Percentiles rank a stretch among this genome's conserved stretches.
Evolutionary conservation across 768 basidiomycete species (phyloP).

Genomic region (Lactarius psammicola): DNA sequence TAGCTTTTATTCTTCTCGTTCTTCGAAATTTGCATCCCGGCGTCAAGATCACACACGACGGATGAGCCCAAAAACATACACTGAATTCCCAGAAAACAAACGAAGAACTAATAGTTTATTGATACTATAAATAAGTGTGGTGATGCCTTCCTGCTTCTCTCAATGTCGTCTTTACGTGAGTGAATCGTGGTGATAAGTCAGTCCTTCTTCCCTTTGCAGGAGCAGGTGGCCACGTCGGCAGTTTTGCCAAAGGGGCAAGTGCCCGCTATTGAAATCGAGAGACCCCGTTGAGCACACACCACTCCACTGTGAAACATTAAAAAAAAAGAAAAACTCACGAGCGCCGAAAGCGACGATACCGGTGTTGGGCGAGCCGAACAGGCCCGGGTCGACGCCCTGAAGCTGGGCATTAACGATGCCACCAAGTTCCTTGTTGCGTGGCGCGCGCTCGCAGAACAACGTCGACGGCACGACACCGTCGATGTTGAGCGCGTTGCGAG

Average conservation of each 20-base stretch:
- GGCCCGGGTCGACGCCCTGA: conserved; percentile 49
- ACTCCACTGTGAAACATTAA: neutral
- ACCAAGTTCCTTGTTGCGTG: conserved; percentile 49
- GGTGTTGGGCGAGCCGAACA: conserved; percentile 51
- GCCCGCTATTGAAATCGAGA: conserved; percentile 10
- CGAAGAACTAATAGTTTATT: neutral
- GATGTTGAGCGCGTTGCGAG: conserved; percentile 45
- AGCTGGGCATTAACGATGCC: conserved; percentile 57
- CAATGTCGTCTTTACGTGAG: neutral
- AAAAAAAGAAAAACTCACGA: conserved; percentile 35
- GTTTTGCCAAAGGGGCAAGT: conserved; percentile 26
- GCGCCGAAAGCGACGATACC: conserved; percentile 49
- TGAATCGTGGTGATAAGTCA: conserved; percentile 3
- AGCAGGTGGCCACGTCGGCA: conserved; percentile 19
- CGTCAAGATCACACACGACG: neutral
- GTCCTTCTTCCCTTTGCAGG: neutral
- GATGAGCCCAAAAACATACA: neutral
- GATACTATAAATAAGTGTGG: neutral
- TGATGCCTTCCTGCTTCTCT: neutral
- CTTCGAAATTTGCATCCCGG: neutral
- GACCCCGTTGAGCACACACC: neutral
- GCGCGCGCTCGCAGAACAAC: conserved; percentile 53
- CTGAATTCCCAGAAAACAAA: neutral
- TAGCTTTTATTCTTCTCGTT: neutral
- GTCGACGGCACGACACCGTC: conserved; percentile 47